These are phyloP conservation scores for Dittrichia graveolens DNA, from an alignment of 129 eudicot species.

Conservation along the genomic window DNA sequence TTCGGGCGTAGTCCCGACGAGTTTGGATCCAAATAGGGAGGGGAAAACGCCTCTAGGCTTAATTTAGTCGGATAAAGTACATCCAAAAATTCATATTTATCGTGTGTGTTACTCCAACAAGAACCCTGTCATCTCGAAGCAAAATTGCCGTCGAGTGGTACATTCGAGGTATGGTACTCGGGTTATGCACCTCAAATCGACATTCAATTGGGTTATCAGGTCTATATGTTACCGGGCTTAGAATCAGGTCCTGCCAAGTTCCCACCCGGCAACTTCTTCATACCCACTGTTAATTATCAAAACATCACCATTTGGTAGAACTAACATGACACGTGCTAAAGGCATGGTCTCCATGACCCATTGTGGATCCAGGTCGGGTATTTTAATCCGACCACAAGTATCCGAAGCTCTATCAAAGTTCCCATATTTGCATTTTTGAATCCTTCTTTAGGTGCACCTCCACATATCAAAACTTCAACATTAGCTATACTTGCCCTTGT, in stretches of 20 bases:
- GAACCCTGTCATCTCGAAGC: conserved; percentile 66
- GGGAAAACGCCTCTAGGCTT: conserved; percentile 74
- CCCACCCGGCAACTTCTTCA: conserved; percentile 71
- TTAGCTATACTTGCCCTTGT: conserved; percentile 31
- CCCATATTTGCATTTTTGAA: conserved; percentile 43
- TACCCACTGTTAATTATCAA: conserved; percentile 63
- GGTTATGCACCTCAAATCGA: conserved; percentile 52
- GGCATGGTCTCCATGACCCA: conserved; percentile 85
- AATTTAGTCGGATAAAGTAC: conserved; percentile 70
- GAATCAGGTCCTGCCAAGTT: conserved; percentile 59
- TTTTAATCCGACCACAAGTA: conserved; percentile 57
- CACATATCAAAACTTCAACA: conserved; percentile 72
- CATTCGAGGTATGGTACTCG: conserved; percentile 57
- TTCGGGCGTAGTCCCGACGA: conserved; percentile 50
- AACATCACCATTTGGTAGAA: conserved; percentile 61
- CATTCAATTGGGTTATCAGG: conserved; percentile 36
- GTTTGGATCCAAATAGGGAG: conserved; percentile 50
- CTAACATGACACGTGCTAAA: conserved; percentile 66
- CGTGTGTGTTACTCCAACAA: conserved; percentile 74
- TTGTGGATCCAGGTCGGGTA: conserved; percentile 62
- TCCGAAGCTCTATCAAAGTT: conserved; percentile 54
- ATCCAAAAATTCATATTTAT: conserved; percentile 47
- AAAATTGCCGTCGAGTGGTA: conserved; percentile 69
- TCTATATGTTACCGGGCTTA: conserved; percentile 53
- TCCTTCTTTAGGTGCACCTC: conserved; percentile 70